Evolutionary conservation across 345 rosid genomes (phyloP).

Genomic region (Salix caprea): DNA sequence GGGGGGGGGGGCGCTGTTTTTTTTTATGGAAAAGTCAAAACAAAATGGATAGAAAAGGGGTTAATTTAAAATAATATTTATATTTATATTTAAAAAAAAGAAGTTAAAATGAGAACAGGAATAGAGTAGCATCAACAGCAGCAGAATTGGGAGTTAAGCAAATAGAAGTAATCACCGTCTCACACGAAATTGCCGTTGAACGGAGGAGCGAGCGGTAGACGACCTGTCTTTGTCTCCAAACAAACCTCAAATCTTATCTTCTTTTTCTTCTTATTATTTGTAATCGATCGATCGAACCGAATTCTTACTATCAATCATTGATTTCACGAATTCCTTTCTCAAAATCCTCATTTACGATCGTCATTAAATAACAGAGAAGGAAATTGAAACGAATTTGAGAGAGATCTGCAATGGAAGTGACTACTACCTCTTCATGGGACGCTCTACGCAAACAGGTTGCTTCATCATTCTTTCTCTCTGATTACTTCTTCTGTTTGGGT

Average conservation of each 20-base stretch:
- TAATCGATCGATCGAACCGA: background rate
- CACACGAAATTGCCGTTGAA: background rate
- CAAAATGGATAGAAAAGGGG: no score
- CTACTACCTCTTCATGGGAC: slow-evolving; percentile 83
- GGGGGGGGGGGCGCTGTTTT: no score
- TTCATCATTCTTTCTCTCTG: background rate
- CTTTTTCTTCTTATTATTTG: background rate
- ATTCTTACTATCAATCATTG: background rate
- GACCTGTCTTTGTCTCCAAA: background rate
- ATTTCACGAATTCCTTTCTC: background rate
- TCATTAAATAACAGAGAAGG: background rate
- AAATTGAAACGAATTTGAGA: background rate
- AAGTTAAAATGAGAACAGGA: background rate
- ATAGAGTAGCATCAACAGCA: background rate
- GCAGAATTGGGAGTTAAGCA: slow-evolving; percentile 6
- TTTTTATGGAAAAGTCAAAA: no score
- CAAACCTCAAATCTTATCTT: background rate
- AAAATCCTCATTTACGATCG: no score
- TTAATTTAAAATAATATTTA: background rate
- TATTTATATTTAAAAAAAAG: background rate
- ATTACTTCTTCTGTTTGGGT: background rate
- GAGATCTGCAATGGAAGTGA: slow-evolving; percentile 54
- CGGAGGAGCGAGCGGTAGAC: background rate
- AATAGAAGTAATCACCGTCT: background rate
- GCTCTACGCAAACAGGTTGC: slow-evolving; percentile 83